Evolutionary conservation across 768 basidiomycete genomes (phyloP).

Genomic region (Cystoderma amianthinum): DNA sequence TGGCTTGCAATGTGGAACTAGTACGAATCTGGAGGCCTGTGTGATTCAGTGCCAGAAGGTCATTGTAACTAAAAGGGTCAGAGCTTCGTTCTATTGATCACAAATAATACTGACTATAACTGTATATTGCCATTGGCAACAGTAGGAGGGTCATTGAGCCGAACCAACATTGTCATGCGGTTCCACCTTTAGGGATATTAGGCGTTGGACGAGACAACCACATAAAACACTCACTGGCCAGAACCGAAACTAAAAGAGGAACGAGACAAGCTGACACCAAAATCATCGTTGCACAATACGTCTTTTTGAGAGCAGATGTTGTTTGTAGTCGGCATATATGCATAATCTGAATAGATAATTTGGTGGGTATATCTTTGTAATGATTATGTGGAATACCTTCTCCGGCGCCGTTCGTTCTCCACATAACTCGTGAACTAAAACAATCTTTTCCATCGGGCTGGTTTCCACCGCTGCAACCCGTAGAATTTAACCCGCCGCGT

Average conservation of each 20-base stretch:
- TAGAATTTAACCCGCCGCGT: slow-evolving; percentile 55
- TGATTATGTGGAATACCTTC: too few relatives aligned
- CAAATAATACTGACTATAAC: slow-evolving; percentile 47
- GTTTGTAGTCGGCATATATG: slow-evolving; percentile 66
- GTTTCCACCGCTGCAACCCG: slow-evolving; percentile 66
- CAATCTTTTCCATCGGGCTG: slow-evolving; percentile 59
- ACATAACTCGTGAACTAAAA: slow-evolving; percentile 74
- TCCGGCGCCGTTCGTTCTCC: slow-evolving; percentile 55
- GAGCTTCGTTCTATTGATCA: slow-evolving; percentile 1
- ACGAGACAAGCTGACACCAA: slow-evolving; percentile 69
- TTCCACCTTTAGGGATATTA: slow-evolving; percentile 45
- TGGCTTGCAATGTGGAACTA: slow-evolving; percentile 40
- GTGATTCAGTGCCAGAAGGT: slow-evolving; percentile 53
- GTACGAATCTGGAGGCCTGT: slow-evolving; percentile 59
- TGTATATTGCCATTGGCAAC: slow-evolving; percentile 70
- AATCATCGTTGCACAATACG: slow-evolving; percentile 66
- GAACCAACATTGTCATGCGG: slow-evolving; percentile 66
- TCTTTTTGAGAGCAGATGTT: slow-evolving; percentile 46
- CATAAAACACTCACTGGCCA: slow-evolving; percentile 45
- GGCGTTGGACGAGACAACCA: background rate
- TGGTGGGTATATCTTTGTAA: slow-evolving; percentile 3
- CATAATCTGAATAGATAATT: slow-evolving; percentile 49
- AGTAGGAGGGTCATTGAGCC: slow-evolving; percentile 62
- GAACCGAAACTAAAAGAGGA: slow-evolving; percentile 55
- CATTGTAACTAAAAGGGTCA: slow-evolving; percentile 49